Base-by-base conservation (phyloP, 257 asterid genomes). In the Fraxinus pennsylvanica region DNA sequence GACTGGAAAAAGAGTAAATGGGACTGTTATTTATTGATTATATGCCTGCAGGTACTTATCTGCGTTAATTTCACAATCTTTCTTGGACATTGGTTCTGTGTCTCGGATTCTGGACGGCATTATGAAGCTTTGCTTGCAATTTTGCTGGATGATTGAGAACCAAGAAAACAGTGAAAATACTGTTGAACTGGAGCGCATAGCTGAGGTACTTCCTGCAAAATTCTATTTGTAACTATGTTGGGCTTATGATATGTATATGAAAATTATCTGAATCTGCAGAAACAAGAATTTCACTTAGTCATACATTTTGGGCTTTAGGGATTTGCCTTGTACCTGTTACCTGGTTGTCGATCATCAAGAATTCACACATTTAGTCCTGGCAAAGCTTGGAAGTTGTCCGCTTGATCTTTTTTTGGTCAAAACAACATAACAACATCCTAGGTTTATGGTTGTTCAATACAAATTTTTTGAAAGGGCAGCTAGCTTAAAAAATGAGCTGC, bases 91-190 rank as follows among this genome's bases (percentile, higher is more conserved):
- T 41, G 99, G 98, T 80, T 92, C 98, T 35, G 97, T 93, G 68
- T 93, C 99, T 22, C 94, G 99, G 80, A 96, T 96, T 81, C 92
- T 96, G 85, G 97, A 94, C 77, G 97, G 99, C 70, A 96, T 96
- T 71, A 93, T 96, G 96, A 93, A 90, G 78, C 93, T 93, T 50
- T 94, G 99, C 84, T 82, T 90, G 82, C 97, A 91, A 84, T 96
- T 93, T 86, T 93, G 98, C 90, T 93, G 98, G 99, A 94, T 87
- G 88, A 83, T 93, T 69, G 99, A 96, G 84, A 88, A 82, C 86
- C 92, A 90, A 77, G 97, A 85, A 54, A 88, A 78, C 84, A 87
- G 73, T 74, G 96, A 88, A 82, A 86, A 72, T 84, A 89, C 91
- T 17, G 81, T 73, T 10, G 98, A 91, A 78, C 89, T 93, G 77